phyloP scores from a whole-genome alignment of 2,329 filamentous ascomycete species.

The Cladosporium sp. region DNA sequence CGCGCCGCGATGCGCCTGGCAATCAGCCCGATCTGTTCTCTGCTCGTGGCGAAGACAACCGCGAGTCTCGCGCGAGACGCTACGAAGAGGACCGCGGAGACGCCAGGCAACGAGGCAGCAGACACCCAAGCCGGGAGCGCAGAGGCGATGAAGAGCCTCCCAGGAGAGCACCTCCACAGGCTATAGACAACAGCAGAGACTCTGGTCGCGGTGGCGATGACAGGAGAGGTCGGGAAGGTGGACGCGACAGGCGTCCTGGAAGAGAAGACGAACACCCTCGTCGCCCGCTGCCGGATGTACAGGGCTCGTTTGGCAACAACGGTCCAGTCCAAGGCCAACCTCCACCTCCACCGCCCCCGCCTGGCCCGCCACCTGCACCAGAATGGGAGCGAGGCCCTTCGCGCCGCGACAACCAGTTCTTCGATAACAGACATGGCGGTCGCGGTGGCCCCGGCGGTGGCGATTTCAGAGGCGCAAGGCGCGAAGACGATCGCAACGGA shows the following conservation, averaged over 20 bases:
- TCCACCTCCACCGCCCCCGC: slow-evolving; percentile 8
- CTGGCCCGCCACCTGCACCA: slow-evolving; percentile 11
- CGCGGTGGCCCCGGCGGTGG: not conserved
- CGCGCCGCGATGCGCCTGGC: slow-evolving; percentile 21
- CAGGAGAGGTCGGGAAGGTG: slow-evolving; percentile 24
- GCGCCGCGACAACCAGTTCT: not conserved
- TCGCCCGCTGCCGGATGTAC: slow-evolving; percentile 20
- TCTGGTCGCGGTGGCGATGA: slow-evolving; percentile 27
- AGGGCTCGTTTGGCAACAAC: slow-evolving; percentile 8
- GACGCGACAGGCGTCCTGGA: slow-evolving; percentile 19
- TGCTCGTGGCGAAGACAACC: slow-evolving; percentile 22
- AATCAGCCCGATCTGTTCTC: slow-evolving; percentile 25
- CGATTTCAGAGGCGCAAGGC: slow-evolving; percentile 17
- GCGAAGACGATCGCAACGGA: slow-evolving; percentile 24
- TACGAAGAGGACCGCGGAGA: slow-evolving; percentile 30
- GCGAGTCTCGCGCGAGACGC: slow-evolving; percentile 24
- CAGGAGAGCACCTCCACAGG: slow-evolving; percentile 22
- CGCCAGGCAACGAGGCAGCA: slow-evolving; percentile 26
- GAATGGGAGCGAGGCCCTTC: slow-evolving; percentile 26
- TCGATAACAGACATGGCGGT: slow-evolving; percentile 6
- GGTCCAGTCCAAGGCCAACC: slow-evolving; percentile 14
- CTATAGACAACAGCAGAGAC: slow-evolving; percentile 28
- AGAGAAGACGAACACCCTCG: slow-evolving; percentile 26
- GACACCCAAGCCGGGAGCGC: slow-evolving; percentile 32
- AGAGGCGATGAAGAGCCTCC: slow-evolving; percentile 26